Base-by-base conservation (phyloP, 495 filamentous ascomycete species). In the Aspergillus hancockii region DNA sequence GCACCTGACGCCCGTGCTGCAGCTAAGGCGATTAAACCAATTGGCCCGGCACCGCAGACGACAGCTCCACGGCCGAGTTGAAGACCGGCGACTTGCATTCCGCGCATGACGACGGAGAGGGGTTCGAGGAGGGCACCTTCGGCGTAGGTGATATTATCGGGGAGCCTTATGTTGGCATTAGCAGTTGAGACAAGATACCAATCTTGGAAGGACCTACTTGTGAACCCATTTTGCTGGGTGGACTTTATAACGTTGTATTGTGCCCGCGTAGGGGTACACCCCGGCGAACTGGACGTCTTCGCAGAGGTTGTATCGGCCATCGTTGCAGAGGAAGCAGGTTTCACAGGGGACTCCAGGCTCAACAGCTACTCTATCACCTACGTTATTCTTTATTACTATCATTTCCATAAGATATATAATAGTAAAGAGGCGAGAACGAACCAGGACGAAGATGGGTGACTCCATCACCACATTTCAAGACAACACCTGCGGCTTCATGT, bases 221-320 rank as follows among this genome's bases (percentile, higher is more conserved):
- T 71, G 61, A 30, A 64, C 51, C 70, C 69, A 75, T 77, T 83
- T 77, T 6, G 85, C 88, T 0, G 89, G 88, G 63, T 91, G 89
- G 31, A 79, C 71, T 59, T 85, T 83, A 68, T 80, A 88, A 61
- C 84, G 71, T 57, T 84, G 82, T 13, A 86, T 75, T 0, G 82
- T 81, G 5, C 84, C 85, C 49, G 76, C 68, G 55, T 83, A 78
- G 2, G 85, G 85, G 64, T 83, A 85, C 19, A 85, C 83, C 12
- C 83, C 83, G 1, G 82, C 78, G 65, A 94, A 94, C 51, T 78
- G 79, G 74, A 94, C 85, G 31, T 80, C 77, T 51, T 82, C 80
- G 74, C 90, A 94, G 64, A 93, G 86, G 63, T 93, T 93, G 63
- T 93, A 93, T 10, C 89, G 77, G 2, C 88, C 88, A 31, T 80